Evolutionary conservation across 352 stramenopile species (phyloP).

Genomic region (Pythium brassicae): DNA sequence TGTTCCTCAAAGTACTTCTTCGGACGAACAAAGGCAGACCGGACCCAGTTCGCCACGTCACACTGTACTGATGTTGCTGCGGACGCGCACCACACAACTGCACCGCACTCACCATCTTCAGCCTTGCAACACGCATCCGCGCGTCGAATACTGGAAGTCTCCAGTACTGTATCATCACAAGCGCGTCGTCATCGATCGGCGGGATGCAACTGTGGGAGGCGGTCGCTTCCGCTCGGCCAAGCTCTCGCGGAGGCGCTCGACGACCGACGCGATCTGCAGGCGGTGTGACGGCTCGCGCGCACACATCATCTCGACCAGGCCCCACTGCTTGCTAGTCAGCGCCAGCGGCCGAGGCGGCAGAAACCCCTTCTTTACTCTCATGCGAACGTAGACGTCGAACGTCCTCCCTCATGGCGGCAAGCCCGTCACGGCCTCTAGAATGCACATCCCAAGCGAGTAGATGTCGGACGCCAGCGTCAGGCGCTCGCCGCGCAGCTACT

Average conservation of each 20-base stretch:
- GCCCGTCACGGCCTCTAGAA: constrained; percentile 3
- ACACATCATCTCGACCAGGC: constrained; percentile 3
- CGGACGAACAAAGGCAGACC: too few species aligned
- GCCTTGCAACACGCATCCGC: too few species aligned
- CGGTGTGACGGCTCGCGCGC: constrained; percentile 1
- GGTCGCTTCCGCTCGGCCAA: background rate
- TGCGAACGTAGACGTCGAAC: background rate
- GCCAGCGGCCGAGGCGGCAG: background rate
- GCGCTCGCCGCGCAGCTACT: background rate
- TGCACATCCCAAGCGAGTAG: constrained; percentile 13
- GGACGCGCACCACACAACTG: too few species aligned
- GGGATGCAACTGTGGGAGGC: background rate
- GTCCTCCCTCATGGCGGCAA: background rate
- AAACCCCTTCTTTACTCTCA: background rate
- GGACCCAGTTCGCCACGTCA: too few species aligned
- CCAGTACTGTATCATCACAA: background rate
- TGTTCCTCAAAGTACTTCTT: too few species aligned
- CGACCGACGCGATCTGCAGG: constrained; percentile 2
- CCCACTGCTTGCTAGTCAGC: background rate
- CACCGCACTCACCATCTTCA: too few species aligned
- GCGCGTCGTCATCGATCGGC: background rate
- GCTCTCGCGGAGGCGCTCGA: constrained; percentile 3
- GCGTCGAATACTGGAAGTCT: too few species aligned
- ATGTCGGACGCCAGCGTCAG: constrained; percentile 4
- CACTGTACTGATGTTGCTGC: too few species aligned